phyloP scores from a whole-genome alignment of 2,329 filamentous ascomycete species.

The Sclerotiophoma versabilis region DNA sequence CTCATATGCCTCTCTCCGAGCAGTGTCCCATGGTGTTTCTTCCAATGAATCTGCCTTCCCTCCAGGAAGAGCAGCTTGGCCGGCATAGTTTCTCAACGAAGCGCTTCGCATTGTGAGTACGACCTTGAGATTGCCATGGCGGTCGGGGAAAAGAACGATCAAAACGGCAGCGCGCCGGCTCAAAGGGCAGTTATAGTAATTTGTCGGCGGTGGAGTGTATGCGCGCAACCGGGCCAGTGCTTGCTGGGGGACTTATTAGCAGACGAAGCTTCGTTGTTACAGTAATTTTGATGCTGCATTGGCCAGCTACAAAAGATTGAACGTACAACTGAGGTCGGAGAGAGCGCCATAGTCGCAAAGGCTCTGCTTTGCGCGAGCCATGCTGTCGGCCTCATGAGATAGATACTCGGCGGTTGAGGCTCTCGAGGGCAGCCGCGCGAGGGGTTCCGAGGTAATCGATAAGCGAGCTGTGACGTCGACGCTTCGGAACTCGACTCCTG shows the following conservation, averaged over 20 bases:
- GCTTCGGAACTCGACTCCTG: not conserved
- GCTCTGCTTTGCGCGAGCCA: constrained; percentile 41
- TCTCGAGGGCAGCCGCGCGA: constrained; percentile 10
- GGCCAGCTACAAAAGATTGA: not conserved
- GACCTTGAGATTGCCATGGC: constrained; percentile 75
- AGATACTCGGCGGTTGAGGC: constrained; percentile 11
- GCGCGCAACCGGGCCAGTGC: constrained; percentile 64
- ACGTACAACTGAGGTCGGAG: constrained; percentile 40
- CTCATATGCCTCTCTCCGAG: constrained; percentile 87
- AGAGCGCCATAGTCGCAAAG: constrained; percentile 40
- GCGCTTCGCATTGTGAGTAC: constrained; percentile 68
- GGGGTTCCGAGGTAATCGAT: constrained; percentile 23
- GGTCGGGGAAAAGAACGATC: constrained; percentile 86
- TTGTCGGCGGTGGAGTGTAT: constrained; percentile 64
- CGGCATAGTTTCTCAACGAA: constrained; percentile 66
- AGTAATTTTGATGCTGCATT: not conserved
- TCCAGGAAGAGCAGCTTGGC: constrained; percentile 85
- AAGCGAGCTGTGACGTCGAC: constrained; percentile 17
- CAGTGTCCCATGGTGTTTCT: constrained; percentile 76
- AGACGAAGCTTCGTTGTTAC: not conserved
- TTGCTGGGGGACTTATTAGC: constrained; percentile 37
- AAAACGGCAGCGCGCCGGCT: constrained; percentile 83
- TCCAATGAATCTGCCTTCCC: constrained; percentile 65
- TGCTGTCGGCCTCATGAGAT: constrained; percentile 34
- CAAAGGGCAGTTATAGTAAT: constrained; percentile 64